A percentile compares a stretch with the other conserved stretches of the same genome.
phyloP scores from a whole-genome alignment of 495 filamentous ascomycete species.

The Sordaria brevicollis region DNA sequence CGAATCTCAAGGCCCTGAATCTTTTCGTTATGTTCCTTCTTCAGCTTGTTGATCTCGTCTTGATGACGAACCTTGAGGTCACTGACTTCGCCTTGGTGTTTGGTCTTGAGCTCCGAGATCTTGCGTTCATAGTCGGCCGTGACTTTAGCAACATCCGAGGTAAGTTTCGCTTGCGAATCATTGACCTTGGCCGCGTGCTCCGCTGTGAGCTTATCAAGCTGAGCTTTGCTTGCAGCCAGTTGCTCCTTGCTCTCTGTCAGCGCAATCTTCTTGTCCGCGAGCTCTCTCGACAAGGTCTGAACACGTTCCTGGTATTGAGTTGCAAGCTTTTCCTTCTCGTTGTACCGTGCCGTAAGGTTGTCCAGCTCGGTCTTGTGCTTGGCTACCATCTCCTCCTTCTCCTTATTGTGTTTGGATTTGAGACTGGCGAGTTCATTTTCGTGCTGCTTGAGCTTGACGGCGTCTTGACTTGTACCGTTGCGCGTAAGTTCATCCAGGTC shows the following conservation, averaged over 20 bases:
- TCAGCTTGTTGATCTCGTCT: background rate
- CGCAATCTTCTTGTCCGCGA: background rate
- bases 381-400: background rate
- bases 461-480: background rate
- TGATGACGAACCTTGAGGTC: background rate
- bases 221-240: background rate
- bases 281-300: background rate
- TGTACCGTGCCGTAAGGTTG: background rate
- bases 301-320: background rate
- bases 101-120: background rate
- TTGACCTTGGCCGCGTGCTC: background rate
- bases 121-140: background rate
- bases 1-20: background rate
- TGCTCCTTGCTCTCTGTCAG: background rate
- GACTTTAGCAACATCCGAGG: background rate
- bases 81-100: background rate
- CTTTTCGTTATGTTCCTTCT: background rate
- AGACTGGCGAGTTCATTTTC: background rate
- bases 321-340: background rate
- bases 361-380: background rate
- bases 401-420: background rate
- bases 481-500: background rate
- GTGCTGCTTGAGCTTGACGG: background rate
- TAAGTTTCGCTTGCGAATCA: background rate
- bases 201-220: background rate